phyloP scores from a whole-genome alignment of 176 grass and related monocot species.

The Guadua angustifolia region DNA sequence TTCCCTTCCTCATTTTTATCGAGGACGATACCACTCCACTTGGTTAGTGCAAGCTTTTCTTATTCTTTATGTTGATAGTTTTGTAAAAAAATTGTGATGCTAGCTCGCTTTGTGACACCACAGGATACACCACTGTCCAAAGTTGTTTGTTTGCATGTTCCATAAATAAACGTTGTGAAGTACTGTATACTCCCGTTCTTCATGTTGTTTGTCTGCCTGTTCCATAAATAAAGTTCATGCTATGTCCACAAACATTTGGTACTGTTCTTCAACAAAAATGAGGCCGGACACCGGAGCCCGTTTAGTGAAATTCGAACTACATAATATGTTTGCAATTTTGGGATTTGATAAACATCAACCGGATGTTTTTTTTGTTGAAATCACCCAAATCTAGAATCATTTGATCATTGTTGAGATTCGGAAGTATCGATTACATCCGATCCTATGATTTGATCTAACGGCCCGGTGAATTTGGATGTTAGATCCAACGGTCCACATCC shows the following conservation, averaged over 20 bases:
- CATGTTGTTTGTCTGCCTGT: slow-evolving; percentile 24
- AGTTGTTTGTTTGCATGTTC: neutral
- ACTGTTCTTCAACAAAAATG: neutral
- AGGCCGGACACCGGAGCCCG: neutral
- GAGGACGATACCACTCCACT: slow-evolving; percentile 30
- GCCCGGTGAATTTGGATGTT: too few species aligned
- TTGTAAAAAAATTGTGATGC: neutral
- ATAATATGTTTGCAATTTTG: neutral
- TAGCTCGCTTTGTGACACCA: neutral
- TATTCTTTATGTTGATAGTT: neutral
- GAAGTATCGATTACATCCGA: too few species aligned
- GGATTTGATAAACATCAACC: too few species aligned
- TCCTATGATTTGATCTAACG: too few species aligned
- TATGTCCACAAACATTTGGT: neutral
- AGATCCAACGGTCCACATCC: too few species aligned
- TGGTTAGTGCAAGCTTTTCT: slow-evolving; percentile 32
- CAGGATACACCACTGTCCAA: neutral
- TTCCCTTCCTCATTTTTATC: neutral
- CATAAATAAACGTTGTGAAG: too few species aligned
- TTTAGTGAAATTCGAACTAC: neutral
- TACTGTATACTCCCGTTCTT: slow-evolving; percentile 8
- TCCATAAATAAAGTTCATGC: slow-evolving; percentile 10
- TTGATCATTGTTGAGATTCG: too few species aligned
- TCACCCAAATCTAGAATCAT: too few species aligned
- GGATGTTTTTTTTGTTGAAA: too few species aligned